Base-by-base conservation (phyloP, 2,329 filamentous ascomycete genomes). In the Cercospora janseana region DNA sequence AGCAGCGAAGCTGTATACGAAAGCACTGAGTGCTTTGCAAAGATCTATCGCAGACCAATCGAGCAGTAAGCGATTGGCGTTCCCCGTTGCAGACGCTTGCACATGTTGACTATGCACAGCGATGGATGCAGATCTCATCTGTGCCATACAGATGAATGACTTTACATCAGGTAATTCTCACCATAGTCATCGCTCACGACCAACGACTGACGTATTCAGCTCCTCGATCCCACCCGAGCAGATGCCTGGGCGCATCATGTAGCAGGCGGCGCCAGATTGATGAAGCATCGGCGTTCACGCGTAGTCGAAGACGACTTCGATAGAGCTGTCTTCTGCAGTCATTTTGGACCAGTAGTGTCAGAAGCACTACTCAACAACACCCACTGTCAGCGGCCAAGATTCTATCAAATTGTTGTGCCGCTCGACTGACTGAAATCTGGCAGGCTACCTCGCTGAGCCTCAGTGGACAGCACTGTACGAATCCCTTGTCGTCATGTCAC, bases 231-330 rank as follows among this genome's bases (percentile, higher is more conserved):
- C 4, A 55, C 54, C 2, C 56, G 62, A n/a, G 47, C 61, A 21
- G 54, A 41, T 4, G 64, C 65, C 8, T 71, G 66, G 62, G 55
- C 61, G n/a, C 59, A 63, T 4, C 67, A 71, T 52, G 49, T 66
- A 7, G 58, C 62, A 15, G 67, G 68, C 4, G 65, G 67, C 4
- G 60, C 63, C 1, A 57, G 57, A 12, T 50, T 71, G 3, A 62
- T 70, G 7, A 56, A 60, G 40, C 54, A 67, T 38, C 63, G 67
- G 4, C 64, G 61, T 3, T 61, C 67, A 2, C 34, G 52, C 6
- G 56, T 55, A 6, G 70, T 69, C 42, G 56, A 54, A 2, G 64
- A 66, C 1, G 66, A 69, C 5, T 70, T 67, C 46, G 69, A 71
- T 40, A 68, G 66, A 48, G 58, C 68, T 1, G 56, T 71, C 4